These are phyloP conservation scores for Termitomyces sp. DNA, from an alignment of 768 basidiomycete genomes.

Conservation along the genomic window DNA sequence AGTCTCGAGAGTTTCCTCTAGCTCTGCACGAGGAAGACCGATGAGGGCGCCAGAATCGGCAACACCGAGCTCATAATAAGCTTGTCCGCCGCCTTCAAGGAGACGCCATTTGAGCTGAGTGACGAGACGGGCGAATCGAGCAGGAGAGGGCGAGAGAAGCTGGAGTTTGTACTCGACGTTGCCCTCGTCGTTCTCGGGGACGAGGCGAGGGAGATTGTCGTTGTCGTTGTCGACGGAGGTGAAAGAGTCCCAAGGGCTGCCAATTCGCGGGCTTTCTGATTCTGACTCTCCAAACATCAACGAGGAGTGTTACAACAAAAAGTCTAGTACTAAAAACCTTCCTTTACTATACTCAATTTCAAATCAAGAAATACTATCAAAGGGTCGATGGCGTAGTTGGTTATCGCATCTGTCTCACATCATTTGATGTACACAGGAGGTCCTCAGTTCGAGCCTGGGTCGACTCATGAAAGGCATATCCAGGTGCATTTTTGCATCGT, in stretches of 20 bases:
- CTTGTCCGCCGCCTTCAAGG: conserved; percentile 77
- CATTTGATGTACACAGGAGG: background rate
- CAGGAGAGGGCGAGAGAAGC: conserved; percentile 69
- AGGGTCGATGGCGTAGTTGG: conserved; percentile 70
- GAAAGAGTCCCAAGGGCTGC: conserved; percentile 79
- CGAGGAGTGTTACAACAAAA: too few relatives aligned
- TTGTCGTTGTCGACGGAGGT: too few relatives aligned
- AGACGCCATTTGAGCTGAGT: conserved; percentile 97
- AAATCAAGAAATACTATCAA: too few relatives aligned
- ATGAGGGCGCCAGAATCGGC: conserved; percentile 86
- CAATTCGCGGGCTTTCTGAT: conserved; percentile 72
- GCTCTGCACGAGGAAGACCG: conserved; percentile 66
- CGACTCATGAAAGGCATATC: too few relatives aligned
- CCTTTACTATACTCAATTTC: too few relatives aligned
- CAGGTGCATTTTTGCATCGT: too few relatives aligned
- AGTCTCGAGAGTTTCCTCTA: conserved; percentile 79
- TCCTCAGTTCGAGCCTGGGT: too few relatives aligned
- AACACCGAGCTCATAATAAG: conserved; percentile 79
- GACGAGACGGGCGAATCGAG: conserved; percentile 77
- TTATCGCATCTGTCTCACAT: conserved; percentile 81
- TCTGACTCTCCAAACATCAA: conserved; percentile 85
- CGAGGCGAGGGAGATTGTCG: conserved; percentile 54
- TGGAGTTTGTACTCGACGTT: conserved; percentile 96
- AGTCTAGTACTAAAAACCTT: too few relatives aligned
- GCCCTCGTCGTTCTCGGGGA: conserved; percentile 78